Conservation (phyloP, 805 yeast genomes). For the Lachancea sp. region DNA sequence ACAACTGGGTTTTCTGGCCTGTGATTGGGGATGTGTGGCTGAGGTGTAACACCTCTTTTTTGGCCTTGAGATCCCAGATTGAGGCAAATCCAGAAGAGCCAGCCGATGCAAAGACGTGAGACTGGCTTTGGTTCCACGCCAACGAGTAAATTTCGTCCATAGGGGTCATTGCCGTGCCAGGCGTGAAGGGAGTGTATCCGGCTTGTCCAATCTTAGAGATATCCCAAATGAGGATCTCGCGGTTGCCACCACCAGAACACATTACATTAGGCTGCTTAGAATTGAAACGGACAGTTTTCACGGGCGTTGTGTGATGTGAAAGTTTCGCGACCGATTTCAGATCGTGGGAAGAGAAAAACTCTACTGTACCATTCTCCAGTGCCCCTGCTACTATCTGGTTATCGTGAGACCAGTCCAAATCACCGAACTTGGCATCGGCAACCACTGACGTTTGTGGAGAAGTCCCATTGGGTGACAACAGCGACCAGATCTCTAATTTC, state of each 20-base stretch:
- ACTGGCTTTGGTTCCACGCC: slow-evolving; percentile 80
- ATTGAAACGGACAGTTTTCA: slow-evolving; percentile 70
- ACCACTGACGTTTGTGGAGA: slow-evolving; percentile 41
- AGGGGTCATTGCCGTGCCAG: slow-evolving; percentile 77
- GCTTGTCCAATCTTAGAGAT: slow-evolving; percentile 45
- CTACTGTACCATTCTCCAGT: slow-evolving; percentile 72
- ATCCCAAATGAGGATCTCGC: slow-evolving; percentile 91
- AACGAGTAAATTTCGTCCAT: slow-evolving; percentile 74
- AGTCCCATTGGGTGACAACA: slow-evolving; percentile 37
- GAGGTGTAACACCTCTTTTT: slow-evolving; percentile 82
- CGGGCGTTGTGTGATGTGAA: slow-evolving; percentile 60
- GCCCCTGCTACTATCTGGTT: slow-evolving; percentile 78
- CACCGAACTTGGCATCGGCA: slow-evolving; percentile 62
- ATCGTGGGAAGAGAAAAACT: slow-evolving; percentile 55
- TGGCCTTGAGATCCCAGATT: slow-evolving; percentile 87
- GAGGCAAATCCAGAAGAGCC: slow-evolving; percentile 82
- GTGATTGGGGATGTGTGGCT: slow-evolving; percentile 52
- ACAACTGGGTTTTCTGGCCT: slow-evolving; percentile 56
- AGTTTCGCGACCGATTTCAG: slow-evolving; percentile 47
- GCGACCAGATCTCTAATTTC: slow-evolving; percentile 72
- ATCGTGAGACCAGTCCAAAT: slow-evolving; percentile 74
- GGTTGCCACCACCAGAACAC: slow-evolving; percentile 83
- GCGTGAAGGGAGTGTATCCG: slow-evolving; percentile 40
- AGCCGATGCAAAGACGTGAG: slow-evolving; percentile 86
- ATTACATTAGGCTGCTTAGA: slow-evolving; percentile 63